Base-by-base conservation (phyloP, 257 asterid genomes). In the Vinca minor region DNA sequence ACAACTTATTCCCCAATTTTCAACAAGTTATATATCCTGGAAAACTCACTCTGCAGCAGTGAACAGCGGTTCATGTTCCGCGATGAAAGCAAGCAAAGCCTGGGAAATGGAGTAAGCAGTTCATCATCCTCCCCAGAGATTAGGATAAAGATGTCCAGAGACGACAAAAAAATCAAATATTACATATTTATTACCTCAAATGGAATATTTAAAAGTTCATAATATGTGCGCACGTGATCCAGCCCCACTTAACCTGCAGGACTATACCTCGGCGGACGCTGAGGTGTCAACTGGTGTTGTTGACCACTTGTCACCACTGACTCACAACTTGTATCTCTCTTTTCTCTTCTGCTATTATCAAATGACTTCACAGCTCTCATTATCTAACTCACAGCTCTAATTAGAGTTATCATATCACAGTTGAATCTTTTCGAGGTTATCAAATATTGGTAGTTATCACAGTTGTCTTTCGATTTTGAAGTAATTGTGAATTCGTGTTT, bases 121-220 rank as follows among this genome's bases (percentile, higher is more conserved):
- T 10, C 34, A 41, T 66, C 56, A 4, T 36, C 31, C 46, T 57
- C 26, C 32, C 20, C 11, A 5, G 57, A 35, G 15, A 52, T 62
- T 69, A 32, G 49, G 46, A 31, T 31, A n/a, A 57, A 52, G 25
- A n/a, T 41, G 14, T 20, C 20, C 55, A 62, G 38, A 53, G 42
- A 23, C 45, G 53, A 67, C 14, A n/a, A n/a, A 66, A 56, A 56
- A 21, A 35, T 17, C 59, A 50, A 65, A 34, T 52, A 36, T 41
- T 42, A 28, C 18, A 50, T 69, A 71, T 59, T 58, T 45, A 63
- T 84, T 81, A 89, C 99, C 95, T 93, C 99, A 67, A 89, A 87
- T 47, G 99, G 99, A 94, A 93, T 81, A 80, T 93, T 93, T 68
- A 93, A 66, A 20, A 93, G 82, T 81, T 89, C 99, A 76, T 85